Evolutionary conservation across 805 yeast genomes (phyloP).

Genomic region (Hanseniaspora thailandica): DNA sequence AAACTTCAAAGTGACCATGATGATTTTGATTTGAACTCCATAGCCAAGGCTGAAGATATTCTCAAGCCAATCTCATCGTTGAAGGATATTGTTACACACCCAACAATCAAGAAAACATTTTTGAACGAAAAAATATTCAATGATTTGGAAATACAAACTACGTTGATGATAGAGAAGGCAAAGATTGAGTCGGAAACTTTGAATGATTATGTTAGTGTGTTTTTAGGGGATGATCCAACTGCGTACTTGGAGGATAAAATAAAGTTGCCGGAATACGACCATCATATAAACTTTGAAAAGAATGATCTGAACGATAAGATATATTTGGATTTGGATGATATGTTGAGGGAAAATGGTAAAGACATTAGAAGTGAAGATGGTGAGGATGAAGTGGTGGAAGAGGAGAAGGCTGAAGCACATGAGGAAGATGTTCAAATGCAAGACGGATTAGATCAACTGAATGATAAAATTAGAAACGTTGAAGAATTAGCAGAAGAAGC

Average conservation of each 20-base stretch:
- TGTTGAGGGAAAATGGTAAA: conserved; percentile 21
- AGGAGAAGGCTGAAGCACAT: conserved; percentile 9
- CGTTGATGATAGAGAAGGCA: conserved; percentile 69
- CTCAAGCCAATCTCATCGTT: conserved; percentile 74
- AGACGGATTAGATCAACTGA: conserved; percentile 18
- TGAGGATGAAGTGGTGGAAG: too few species aligned
- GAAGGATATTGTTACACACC: conserved; percentile 61
- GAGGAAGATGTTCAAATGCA: background rate
- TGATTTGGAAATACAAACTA: conserved; percentile 56
- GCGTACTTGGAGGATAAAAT: conserved; percentile 52
- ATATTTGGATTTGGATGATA: conserved; percentile 9
- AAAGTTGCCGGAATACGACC: conserved; percentile 59
- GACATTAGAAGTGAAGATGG: conserved; percentile 15
- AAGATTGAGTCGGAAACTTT: conserved; percentile 64
- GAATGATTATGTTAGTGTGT: conserved; percentile 58
- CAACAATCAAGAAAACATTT: conserved; percentile 56
- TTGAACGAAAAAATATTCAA: conserved; percentile 40
- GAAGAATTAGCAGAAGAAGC: background rate
- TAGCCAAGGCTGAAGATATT: conserved; percentile 45
- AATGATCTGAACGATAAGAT: conserved; percentile 5
- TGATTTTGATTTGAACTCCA: conserved; percentile 36
- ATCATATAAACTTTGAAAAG: conserved; percentile 32
- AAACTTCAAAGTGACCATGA: conserved; percentile 22
- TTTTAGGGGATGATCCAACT: conserved; percentile 77
- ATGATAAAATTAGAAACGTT: conserved; percentile 20